These are phyloP conservation scores for Athelia sp. DNA, from an alignment of 1,284 basidiomycete species.

Conservation along the genomic window DNA sequence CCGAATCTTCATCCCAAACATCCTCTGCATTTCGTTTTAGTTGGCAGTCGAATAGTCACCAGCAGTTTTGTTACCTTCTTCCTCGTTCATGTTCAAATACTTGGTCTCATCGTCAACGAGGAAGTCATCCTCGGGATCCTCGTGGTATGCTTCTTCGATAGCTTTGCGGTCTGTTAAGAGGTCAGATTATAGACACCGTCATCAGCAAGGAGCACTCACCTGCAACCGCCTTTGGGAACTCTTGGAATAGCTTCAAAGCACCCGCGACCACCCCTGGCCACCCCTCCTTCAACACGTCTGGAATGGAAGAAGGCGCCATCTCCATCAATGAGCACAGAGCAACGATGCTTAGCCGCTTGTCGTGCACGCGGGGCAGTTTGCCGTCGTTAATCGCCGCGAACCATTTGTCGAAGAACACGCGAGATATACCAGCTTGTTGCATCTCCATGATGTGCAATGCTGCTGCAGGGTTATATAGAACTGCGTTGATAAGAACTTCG, in stretches of 20 bases:
- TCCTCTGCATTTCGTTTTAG: conserved; percentile 43
- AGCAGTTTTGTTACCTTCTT: conserved; percentile 49
- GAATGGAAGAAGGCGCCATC: conserved; percentile 53
- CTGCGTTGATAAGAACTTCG: conserved; percentile 77
- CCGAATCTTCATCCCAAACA: conserved; percentile 82
- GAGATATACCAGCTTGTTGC: conserved; percentile 51
- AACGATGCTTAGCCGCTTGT: conserved; percentile 81
- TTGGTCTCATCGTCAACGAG: conserved; percentile 47
- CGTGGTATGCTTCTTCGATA: conserved; percentile 52
- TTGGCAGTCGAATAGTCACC: not conserved
- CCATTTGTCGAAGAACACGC: conserved; percentile 77
- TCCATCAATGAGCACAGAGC: conserved; percentile 75
- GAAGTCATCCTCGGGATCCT: conserved; percentile 58
- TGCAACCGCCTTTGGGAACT: conserved; percentile 67
- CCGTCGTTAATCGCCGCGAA: conserved; percentile 66
- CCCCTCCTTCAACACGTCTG: conserved; percentile 55
- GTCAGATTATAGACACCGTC: conserved; percentile 8
- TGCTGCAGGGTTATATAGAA: conserved; percentile 82
- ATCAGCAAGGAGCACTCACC: conserved; percentile 32
- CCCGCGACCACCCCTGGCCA: conserved; percentile 74
- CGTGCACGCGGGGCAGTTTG: conserved; percentile 81
- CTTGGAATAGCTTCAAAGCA: conserved; percentile 68
- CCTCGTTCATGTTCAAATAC: conserved; percentile 63
- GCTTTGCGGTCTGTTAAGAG: conserved; percentile 53
- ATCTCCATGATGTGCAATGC: conserved; percentile 74